Conservation (phyloP, 352 stramenopile genomes). For the Globisporangium rhizosaccharum region DNA sequence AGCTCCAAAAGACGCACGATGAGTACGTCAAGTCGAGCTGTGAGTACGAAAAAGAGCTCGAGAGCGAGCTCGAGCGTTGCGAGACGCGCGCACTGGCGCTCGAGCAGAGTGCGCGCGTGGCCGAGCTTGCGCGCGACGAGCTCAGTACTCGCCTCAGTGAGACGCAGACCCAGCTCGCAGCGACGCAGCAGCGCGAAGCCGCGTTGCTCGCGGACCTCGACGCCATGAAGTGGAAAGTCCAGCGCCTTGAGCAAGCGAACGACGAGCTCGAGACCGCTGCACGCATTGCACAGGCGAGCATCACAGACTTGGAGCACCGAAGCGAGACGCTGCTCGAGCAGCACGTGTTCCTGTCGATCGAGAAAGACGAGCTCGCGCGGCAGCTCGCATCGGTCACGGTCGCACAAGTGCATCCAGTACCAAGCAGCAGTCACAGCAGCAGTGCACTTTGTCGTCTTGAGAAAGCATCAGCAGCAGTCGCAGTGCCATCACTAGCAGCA, state of each 20-base stretch:
- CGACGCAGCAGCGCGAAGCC: slow-evolving; percentile 22
- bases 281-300: slow-evolving; percentile 52
- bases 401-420: slow-evolving; percentile 28
- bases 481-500: slow-evolving; percentile 1
- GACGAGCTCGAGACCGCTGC: slow-evolving; percentile 63
- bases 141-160: slow-evolving; percentile 14
- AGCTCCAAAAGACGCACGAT: slow-evolving; percentile 58
- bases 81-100: slow-evolving; percentile 33
- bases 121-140: slow-evolving; percentile 26
- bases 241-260: slow-evolving; percentile 64
- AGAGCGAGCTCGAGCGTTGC: slow-evolving; percentile 49
- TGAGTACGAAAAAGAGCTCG: slow-evolving; percentile 71
- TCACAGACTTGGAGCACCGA: slow-evolving; percentile 57
- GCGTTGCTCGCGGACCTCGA: slow-evolving; percentile 27
- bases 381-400: slow-evolving; percentile 24
- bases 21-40: slow-evolving; percentile 72
- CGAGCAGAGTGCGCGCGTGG: slow-evolving; percentile 20
- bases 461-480: neutral
- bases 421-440: neutral
- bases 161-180: slow-evolving; percentile 24
- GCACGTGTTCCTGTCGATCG: slow-evolving; percentile 62
- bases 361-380: slow-evolving; percentile 49
- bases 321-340: slow-evolving; percentile 51
- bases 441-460: neutral
- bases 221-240: slow-evolving; percentile 61